These are phyloP conservation scores for Ophidiomyces ophidiicola DNA, from an alignment of 2,329 filamentous ascomycete genomes.

Conservation along the genomic window DNA sequence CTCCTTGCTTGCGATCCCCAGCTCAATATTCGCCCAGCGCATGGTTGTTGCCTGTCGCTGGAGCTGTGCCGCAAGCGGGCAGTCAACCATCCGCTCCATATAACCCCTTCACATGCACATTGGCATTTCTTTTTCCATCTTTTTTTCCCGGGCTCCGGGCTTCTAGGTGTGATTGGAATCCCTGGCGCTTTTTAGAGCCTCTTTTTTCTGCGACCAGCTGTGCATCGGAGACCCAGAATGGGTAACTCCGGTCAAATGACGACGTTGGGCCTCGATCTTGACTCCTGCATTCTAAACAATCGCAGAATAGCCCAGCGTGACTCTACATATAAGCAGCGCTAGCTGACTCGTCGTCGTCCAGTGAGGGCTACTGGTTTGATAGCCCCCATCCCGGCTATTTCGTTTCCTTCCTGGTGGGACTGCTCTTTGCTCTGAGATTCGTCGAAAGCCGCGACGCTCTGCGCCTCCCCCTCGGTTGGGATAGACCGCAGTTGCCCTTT, in stretches of 20 bases:
- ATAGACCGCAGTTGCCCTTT: not conserved
- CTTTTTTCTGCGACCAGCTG: not conserved
- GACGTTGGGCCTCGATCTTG: constrained; percentile 1
- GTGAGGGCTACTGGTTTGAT: constrained; percentile 4
- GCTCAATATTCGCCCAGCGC: too few species aligned
- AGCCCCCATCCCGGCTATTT: not conserved
- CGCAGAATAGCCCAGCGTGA: constrained; percentile 1
- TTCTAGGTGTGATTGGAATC: constrained; percentile 6
- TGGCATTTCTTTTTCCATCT: not conserved
- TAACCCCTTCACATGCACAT: constrained; percentile 4
- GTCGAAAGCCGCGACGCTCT: not conserved
- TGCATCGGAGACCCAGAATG: not conserved
- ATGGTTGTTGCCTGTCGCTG: too few species aligned
- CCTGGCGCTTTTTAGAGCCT: constrained; percentile 5
- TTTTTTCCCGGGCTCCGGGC: not conserved
- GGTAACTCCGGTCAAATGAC: constrained; percentile 1
- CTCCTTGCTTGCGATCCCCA: too few species aligned
- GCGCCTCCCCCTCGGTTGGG: constrained; percentile 1
- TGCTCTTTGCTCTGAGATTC: constrained; percentile 7
- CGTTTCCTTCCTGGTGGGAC: not conserved
- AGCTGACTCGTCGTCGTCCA: constrained; percentile 3
- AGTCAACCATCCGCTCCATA: not conserved
- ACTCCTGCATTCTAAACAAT: constrained; percentile 1
- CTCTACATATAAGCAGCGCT: constrained; percentile 6
- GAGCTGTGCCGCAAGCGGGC: too few species aligned